Conservation (phyloP, 352 stramenopile genomes). For the Globisporangium abappressorium region DNA sequence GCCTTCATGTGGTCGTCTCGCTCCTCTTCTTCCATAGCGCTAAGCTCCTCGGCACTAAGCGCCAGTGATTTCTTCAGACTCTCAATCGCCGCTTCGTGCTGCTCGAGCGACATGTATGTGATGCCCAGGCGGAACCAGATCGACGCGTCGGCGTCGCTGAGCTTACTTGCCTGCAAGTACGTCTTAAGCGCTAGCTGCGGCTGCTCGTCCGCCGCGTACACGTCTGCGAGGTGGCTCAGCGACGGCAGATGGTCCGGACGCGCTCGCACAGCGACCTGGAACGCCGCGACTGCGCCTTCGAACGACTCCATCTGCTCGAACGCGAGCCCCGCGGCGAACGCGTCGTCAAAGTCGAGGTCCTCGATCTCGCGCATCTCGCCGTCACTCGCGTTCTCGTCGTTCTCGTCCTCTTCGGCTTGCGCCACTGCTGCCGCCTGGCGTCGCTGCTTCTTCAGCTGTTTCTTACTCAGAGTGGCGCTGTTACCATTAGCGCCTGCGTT, state of each 20-base stretch:
- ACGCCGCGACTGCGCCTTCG: slow-evolving; percentile 44
- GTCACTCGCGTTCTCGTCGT: slow-evolving; percentile 22
- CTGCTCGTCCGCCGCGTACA: slow-evolving; percentile 35
- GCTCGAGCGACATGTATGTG: slow-evolving; percentile 30
- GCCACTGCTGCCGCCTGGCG: slow-evolving; percentile 13
- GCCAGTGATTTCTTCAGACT: slow-evolving; percentile 35
- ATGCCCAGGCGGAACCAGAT: slow-evolving; percentile 57
- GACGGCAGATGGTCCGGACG: slow-evolving; percentile 44
- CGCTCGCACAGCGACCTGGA: slow-evolving; percentile 35
- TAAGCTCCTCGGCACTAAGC: slow-evolving; percentile 24
- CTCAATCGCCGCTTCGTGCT: slow-evolving; percentile 31
- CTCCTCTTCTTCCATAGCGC: slow-evolving; percentile 11
- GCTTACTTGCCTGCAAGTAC: slow-evolving; percentile 35
- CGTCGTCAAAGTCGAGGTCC: slow-evolving; percentile 54
- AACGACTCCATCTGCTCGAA: slow-evolving; percentile 60
- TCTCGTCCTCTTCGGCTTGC: slow-evolving; percentile 28
- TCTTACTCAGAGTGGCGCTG: slow-evolving; percentile 14
- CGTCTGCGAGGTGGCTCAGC: slow-evolving; percentile 47
- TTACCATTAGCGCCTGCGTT: not conserved
- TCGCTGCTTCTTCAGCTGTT: slow-evolving; percentile 20
- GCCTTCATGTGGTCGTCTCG: slow-evolving; percentile 32
- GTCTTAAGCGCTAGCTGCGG: slow-evolving; percentile 29
- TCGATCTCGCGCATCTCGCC: slow-evolving; percentile 31
- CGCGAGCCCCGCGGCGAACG: slow-evolving; percentile 54
- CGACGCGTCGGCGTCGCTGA: slow-evolving; percentile 39